Evolutionary conservation across 1,284 basidiomycete genomes (phyloP).

Genomic region (Athelia psychrophila): DNA sequence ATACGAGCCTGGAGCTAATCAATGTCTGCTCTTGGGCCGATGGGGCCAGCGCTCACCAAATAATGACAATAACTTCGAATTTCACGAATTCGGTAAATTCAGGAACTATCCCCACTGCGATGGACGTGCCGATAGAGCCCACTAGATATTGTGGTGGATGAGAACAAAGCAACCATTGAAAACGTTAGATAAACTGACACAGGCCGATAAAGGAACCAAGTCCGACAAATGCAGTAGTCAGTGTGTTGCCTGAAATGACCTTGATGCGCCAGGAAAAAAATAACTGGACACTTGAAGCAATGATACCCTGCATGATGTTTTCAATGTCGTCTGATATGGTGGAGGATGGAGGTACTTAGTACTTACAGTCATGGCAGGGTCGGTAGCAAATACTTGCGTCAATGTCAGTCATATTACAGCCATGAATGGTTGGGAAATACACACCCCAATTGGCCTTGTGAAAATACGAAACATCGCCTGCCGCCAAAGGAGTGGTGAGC

Average conservation of each 20-base stretch:
- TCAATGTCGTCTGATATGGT: neutral
- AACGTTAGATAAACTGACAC: constrained; percentile 8
- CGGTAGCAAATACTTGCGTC: neutral
- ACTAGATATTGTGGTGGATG: no score
- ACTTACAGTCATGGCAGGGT: constrained; percentile 11
- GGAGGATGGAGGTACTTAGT: no score
- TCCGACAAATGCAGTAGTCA: constrained; percentile 15
- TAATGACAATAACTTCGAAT: constrained; percentile 32
- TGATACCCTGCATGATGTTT: constrained; percentile 25
- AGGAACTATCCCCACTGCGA: constrained; percentile 29
- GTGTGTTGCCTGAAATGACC: constrained; percentile 17
- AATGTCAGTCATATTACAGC: neutral
- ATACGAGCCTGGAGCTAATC: constrained; percentile 16
- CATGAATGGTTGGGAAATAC: constrained; percentile 3
- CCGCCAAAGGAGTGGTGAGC: neutral
- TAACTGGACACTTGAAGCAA: constrained; percentile 28
- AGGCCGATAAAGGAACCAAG: constrained; percentile 4
- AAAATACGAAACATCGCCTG: constrained; percentile 4
- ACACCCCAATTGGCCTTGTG: constrained; percentile 8
- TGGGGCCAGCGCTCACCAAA: constrained; percentile 22
- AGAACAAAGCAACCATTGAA: neutral
- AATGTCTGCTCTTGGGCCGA: neutral
- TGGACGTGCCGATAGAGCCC: constrained; percentile 27
- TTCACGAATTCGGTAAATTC: constrained; percentile 32
- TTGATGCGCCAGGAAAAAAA: constrained; percentile 37